Evolutionary conservation across 257 asterid species (phyloP), one percentile per base, ranked within the genome.

Genomic region (Gynochthodes officinalis): DNA sequence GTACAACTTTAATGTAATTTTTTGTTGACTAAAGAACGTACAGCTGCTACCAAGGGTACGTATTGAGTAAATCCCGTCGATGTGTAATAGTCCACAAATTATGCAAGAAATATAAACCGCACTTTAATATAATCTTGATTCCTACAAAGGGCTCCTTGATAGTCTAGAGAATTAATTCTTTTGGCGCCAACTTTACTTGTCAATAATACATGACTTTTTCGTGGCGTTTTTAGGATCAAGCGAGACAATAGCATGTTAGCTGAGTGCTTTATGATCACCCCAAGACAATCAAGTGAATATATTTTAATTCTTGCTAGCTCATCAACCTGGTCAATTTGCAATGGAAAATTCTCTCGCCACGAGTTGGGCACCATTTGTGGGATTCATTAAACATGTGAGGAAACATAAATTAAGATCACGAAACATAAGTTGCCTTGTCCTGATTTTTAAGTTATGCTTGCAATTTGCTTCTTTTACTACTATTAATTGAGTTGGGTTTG

Each of bases 241-340:
- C 25, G 43, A 49, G 68, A 63, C 68, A 63, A 35, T 2, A 16
- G 68, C 68, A 63, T 63, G 68, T 63, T 63, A 63, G 68, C n/a
- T 30, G 55, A 66, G 25, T 23, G 39, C 15, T 43, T 13, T 12
- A 16, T 16, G 57, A 57, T 44, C 57, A 32, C 46, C 35, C 67
- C 5, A 63, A 27, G 71, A 49, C 58, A 66, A 66, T 64, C 70
- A 43, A 65, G 70, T 21, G 19, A 25, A 49, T 43, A 42, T n/a
- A 2, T 2, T 16, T 49, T 3, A 49, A 49, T 15, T 49, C 19
- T 49, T 49, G 61, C 61, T 2, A 11, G 23, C 11, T 39, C 69
- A 21, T 64, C 35, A 64, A 35, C 68, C 5, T 35, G 30, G 64
- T 35, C 70, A 5, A 1, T 23, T 43, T 40, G 53, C 40, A 9